Percentiles rank a stretch among this genome's conserved stretches.
These are phyloP conservation scores for Eucommia ulmoides DNA, from an alignment of 257 asterid genomes.

Conservation along the genomic window DNA sequence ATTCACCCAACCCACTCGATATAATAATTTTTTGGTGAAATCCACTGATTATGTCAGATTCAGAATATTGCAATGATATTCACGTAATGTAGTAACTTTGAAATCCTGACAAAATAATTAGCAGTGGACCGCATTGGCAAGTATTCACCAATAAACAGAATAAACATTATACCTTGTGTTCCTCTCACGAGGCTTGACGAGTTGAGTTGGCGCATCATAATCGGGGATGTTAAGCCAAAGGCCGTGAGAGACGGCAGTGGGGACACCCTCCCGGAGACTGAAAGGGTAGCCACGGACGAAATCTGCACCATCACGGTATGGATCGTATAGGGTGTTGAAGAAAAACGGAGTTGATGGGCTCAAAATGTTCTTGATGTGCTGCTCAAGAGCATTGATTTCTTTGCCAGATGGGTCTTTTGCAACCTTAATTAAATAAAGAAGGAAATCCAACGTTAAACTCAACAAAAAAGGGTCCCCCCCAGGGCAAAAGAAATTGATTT, in stretches of 20 bases:
- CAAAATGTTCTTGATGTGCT: constrained; percentile 62
- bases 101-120: too few relatives aligned
- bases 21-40: too few relatives aligned
- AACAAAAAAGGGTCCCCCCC: background rate
- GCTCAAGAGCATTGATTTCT: constrained; percentile 72
- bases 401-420: constrained; percentile 69
- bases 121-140: too few relatives aligned
- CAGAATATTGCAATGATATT: too few relatives aligned
- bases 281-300: constrained; percentile 85
- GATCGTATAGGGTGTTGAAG: constrained; percentile 79
- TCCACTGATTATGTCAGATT: too few relatives aligned
- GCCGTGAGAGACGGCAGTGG: too few relatives aligned
- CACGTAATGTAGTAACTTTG: too few relatives aligned
- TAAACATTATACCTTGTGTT: constrained; percentile 34
- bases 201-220: constrained; percentile 83
- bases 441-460: background rate
- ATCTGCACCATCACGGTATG: constrained; percentile 67
- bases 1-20: too few relatives aligned
- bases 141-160: background rate
- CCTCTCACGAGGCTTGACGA: constrained; percentile 78
- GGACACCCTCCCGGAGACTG: constrained; percentile 80
- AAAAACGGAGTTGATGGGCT: constrained; percentile 60
- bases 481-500: background rate
- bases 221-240: constrained; percentile 83
- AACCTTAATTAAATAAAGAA: constrained; percentile 23